These are phyloP conservation scores for Debaryomycetaceae sp. DNA, from an alignment of 1,139 yeast species.

Conservation along the genomic window DNA sequence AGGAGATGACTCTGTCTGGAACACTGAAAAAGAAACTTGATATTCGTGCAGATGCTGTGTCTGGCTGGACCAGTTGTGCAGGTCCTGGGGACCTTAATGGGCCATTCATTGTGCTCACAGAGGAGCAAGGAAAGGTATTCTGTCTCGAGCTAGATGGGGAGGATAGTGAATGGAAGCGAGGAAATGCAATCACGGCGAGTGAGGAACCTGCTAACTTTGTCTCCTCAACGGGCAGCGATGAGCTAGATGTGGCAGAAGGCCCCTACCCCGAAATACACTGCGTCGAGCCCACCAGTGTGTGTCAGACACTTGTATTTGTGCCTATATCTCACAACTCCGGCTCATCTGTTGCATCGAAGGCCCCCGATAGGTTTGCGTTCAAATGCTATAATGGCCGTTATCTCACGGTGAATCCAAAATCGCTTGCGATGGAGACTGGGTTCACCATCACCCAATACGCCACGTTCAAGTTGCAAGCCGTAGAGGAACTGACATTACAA, in stretches of 20 bases:
- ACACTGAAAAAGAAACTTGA: neutral
- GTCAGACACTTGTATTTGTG: neutral
- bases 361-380: neutral
- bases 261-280: constrained; percentile 2
- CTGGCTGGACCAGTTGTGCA: constrained; percentile 10
- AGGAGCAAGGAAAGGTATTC: neutral
- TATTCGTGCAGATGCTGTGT: neutral
- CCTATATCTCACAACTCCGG: neutral
- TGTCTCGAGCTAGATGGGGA: neutral
- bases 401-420: constrained; percentile 1
- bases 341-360: neutral
- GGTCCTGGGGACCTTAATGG: constrained; percentile 9
- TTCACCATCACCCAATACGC: constrained; percentile 3
- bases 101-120: constrained; percentile 6
- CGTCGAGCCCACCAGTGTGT: constrained; percentile 3
- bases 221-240: neutral
- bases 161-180: neutral
- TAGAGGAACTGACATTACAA: neutral
- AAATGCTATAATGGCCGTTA: constrained; percentile 1
- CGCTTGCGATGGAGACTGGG: constrained; percentile 1
- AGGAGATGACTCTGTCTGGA: neutral
- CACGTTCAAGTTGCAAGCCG: neutral
- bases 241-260: neutral
- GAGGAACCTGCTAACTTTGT: neutral
- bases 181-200: neutral